A percentile compares a stretch with the other conserved stretches of the same genome.
phyloP scores from a whole-genome alignment of 345 rosid species.

The Sapria himalayana region DNA sequence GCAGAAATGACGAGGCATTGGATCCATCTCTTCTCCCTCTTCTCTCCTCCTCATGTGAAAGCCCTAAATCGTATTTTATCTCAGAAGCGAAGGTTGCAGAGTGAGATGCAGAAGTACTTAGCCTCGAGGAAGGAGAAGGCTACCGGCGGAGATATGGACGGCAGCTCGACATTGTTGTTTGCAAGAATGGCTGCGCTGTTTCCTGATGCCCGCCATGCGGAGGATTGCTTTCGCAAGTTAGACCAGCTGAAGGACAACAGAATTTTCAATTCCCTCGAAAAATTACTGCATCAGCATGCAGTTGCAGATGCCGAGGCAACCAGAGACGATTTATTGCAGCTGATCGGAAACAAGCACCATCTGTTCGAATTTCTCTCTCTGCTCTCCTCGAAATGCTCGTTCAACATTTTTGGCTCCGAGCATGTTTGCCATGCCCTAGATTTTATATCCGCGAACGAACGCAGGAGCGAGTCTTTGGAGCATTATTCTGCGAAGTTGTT shows the following conservation, averaged over 20 bases:
- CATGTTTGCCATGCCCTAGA: conserved; percentile 34
- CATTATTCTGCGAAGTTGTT: conserved; percentile 43
- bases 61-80: conserved; percentile 43
- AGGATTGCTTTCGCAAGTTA: conserved; percentile 43
- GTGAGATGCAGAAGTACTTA: conserved; percentile 48
- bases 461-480: conserved; percentile 18
- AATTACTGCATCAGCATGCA: conserved; percentile 30
- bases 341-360: conserved; percentile 46
- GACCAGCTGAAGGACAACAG: conserved; percentile 38
- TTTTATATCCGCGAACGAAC: conserved; percentile 21
- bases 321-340: conserved; percentile 42
- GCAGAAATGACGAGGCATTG: conserved; percentile 59
- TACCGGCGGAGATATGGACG: conserved; percentile 32
- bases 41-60: conserved; percentile 44
- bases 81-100: conserved; percentile 68
- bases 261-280: conserved; percentile 30
- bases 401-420: conserved; percentile 54
- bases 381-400: conserved; percentile 54
- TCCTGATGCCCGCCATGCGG: conserved; percentile 57
- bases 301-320: conserved; percentile 16
- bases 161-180: conserved; percentile 35
- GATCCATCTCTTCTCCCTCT: conserved; percentile 54
- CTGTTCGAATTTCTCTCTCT: conserved; percentile 37
- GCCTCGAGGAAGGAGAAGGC: conserved; percentile 40
- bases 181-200: conserved; percentile 59